A percentile compares a stretch with the other conserved stretches of the same genome.
These are phyloP conservation scores for Agapanthus africanus DNA, from an alignment of 106 monocot species.

Conservation along the genomic window DNA sequence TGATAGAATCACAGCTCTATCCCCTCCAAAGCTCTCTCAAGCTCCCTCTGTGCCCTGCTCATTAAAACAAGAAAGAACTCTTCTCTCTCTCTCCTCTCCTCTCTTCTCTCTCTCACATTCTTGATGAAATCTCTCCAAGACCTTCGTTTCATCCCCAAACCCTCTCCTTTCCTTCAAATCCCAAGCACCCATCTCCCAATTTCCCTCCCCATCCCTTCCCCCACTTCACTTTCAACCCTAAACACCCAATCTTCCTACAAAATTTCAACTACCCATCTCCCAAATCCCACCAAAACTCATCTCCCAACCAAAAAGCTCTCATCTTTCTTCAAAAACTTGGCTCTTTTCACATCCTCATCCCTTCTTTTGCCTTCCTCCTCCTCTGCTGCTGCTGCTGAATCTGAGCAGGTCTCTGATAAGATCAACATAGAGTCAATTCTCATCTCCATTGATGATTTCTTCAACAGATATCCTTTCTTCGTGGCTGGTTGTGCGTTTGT, in stretches of 20 bases:
- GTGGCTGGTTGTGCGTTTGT: constrained; percentile 58
- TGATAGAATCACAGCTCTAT: no score
- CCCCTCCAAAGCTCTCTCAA: no score
- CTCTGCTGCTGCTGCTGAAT: constrained; percentile 33
- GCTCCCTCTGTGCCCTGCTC: no score
- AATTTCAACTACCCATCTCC: neutral
- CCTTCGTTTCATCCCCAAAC: constrained; percentile 9
- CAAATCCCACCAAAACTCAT: constrained; percentile 7
- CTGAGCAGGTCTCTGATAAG: constrained; percentile 37
- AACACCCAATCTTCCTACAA: constrained; percentile 3
- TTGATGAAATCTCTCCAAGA: constrained; percentile 10
- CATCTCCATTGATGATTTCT: constrained; percentile 71
- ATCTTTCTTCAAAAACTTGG: constrained; percentile 8
- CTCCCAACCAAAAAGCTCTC: constrained; percentile 6
- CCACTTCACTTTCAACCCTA: neutral
- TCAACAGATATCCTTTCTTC: constrained; percentile 79
- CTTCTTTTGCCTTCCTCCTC: constrained; percentile 26
- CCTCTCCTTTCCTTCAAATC: constrained; percentile 11
- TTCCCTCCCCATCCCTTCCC: neutral
- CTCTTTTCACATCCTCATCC: constrained; percentile 10
- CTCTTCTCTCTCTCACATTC: neutral
- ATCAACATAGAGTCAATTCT: constrained; percentile 64
- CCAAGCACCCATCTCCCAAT: constrained; percentile 4
- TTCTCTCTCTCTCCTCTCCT: neutral
- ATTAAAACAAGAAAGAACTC: no score